Evolutionary conservation across 2,329 filamentous ascomycete genomes (phyloP).

Genomic region (Ascochyta viciae-villosae): DNA sequence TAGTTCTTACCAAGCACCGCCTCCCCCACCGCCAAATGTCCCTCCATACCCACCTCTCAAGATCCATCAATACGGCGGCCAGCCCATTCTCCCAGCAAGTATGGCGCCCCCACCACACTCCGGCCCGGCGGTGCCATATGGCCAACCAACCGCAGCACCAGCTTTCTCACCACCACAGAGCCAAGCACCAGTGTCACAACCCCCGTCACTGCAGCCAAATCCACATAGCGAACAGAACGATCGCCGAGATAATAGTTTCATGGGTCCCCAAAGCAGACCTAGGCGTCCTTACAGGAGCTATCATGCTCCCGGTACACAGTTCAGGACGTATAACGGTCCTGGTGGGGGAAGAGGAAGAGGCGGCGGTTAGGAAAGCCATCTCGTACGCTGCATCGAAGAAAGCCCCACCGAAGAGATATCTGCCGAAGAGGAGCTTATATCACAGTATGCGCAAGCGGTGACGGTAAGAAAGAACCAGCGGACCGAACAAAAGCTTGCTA

Average conservation of each 20-base stretch:
- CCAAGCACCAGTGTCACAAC: constrained; percentile 17
- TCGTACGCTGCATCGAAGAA: no score
- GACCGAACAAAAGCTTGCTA: no score
- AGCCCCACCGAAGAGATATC: no score
- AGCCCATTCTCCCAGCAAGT: constrained; percentile 49
- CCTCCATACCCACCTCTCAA: constrained; percentile 43
- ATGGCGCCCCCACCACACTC: constrained; percentile 41
- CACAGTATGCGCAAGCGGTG: neutral
- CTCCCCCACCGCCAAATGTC: constrained; percentile 34
- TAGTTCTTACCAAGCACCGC: constrained; percentile 44
- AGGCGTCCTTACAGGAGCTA: constrained; percentile 41
- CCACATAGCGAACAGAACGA: constrained; percentile 34
- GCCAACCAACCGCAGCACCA: constrained; percentile 18
- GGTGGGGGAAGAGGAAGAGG: constrained; percentile 30
- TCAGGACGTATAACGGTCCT: constrained; percentile 43
- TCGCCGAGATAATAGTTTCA: constrained; percentile 21
- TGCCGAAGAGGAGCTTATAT: no score
- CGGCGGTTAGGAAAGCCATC: constrained; percentile 24
- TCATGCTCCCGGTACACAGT: constrained; percentile 45
- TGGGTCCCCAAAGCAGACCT: constrained; percentile 35
- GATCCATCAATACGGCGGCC: constrained; percentile 50
- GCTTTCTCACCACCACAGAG: constrained; percentile 31
- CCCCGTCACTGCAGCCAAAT: constrained; percentile 15
- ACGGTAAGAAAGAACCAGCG: no score
- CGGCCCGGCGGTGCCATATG: constrained; percentile 22